These are phyloP conservation scores for Phalaenopsis equestris DNA, from an alignment of 106 monocot genomes.

Conservation along the genomic window DNA sequence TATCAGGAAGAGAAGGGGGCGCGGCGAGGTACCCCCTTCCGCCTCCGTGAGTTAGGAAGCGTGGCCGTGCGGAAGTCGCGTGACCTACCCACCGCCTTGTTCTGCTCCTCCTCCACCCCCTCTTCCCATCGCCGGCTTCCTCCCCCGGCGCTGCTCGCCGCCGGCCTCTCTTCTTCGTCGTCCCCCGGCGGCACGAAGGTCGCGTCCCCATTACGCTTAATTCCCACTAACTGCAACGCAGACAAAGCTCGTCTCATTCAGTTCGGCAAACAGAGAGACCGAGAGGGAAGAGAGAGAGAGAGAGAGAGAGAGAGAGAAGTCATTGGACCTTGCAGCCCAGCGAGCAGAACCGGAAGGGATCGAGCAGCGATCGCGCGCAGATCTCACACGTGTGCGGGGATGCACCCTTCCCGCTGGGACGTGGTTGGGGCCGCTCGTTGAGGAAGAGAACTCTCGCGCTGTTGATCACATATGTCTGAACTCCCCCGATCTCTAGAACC, in stretches of 20 bases:
- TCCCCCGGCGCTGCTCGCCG: neutral
- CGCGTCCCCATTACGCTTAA: slow-evolving; percentile 51
- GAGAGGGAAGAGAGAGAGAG: neutral
- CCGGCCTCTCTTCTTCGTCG: slow-evolving; percentile 7
- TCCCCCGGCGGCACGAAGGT: slow-evolving; percentile 21
- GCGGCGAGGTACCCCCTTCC: slow-evolving; percentile 66
- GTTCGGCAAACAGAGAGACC: neutral
- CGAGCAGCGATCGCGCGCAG: slow-evolving; percentile 68
- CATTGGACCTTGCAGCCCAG: slow-evolving; percentile 56
- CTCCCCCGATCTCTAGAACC: slow-evolving; percentile 52
- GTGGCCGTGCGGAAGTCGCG: slow-evolving; percentile 1
- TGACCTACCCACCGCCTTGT: neutral
- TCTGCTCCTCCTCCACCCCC: slow-evolving; percentile 12
- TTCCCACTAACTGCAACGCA: slow-evolving; percentile 11
- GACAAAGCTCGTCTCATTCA: neutral
- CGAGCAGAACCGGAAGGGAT: slow-evolving; percentile 73
- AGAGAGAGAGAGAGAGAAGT: neutral
- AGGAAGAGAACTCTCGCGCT: slow-evolving; percentile 80
- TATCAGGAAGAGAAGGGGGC: slow-evolving; percentile 43
- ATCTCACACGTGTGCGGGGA: slow-evolving; percentile 65
- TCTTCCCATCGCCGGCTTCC: slow-evolving; percentile 1
- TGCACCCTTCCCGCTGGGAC: slow-evolving; percentile 17
- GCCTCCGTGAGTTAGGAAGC: slow-evolving; percentile 28
- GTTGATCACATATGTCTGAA: slow-evolving; percentile 96
- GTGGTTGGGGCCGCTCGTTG: slow-evolving; percentile 83